A percentile compares a stretch with the other conserved stretches of the same genome.
These are phyloP conservation scores for Fistulifera pelliculosa DNA, from an alignment of 108 stramenopile genomes.

Conservation along the genomic window DNA sequence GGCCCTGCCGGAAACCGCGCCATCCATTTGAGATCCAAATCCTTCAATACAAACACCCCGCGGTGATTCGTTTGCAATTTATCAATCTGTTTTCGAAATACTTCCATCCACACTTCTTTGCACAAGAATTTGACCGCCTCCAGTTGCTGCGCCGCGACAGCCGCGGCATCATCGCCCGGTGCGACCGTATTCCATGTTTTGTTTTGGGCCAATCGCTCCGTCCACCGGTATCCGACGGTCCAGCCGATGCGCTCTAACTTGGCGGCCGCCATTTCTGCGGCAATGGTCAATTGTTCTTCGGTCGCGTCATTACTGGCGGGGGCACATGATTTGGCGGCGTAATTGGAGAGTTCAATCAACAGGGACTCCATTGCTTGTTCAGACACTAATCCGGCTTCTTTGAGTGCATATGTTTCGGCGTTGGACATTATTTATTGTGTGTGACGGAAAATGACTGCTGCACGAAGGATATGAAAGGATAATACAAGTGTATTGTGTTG, in stretches of 20 bases:
- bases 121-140: slow-evolving; percentile 93
- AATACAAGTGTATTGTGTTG: too few species aligned
- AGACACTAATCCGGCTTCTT: slow-evolving; percentile 27
- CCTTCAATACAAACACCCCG: slow-evolving; percentile 90
- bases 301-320: slow-evolving; percentile 20
- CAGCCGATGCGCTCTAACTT: slow-evolving; percentile 91
- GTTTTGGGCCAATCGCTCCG: slow-evolving; percentile 80
- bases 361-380: slow-evolving; percentile 73
- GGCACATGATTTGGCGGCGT: slow-evolving; percentile 49
- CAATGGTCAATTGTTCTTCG: slow-evolving; percentile 30
- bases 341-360: slow-evolving; percentile 57
- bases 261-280: slow-evolving; percentile 70
- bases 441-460: too few species aligned
- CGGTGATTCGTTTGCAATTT: slow-evolving; percentile 94
- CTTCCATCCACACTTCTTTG: slow-evolving; percentile 91
- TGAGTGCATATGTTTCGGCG: too few species aligned
- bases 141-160: slow-evolving; percentile 50
- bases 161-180: slow-evolving; percentile 23
- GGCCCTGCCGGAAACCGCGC: slow-evolving; percentile 57
- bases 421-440: too few species aligned
- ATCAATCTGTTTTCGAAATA: slow-evolving; percentile 91
- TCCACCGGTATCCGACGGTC: slow-evolving; percentile 80
- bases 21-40: slow-evolving; percentile 74
- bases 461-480: too few species aligned
- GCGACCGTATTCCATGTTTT: slow-evolving; percentile 42